Evolutionary conservation across 2,329 filamentous ascomycete species (phyloP), one percentile per base, ranked within the genome.

Genomic region (Neonectria hederae): DNA sequence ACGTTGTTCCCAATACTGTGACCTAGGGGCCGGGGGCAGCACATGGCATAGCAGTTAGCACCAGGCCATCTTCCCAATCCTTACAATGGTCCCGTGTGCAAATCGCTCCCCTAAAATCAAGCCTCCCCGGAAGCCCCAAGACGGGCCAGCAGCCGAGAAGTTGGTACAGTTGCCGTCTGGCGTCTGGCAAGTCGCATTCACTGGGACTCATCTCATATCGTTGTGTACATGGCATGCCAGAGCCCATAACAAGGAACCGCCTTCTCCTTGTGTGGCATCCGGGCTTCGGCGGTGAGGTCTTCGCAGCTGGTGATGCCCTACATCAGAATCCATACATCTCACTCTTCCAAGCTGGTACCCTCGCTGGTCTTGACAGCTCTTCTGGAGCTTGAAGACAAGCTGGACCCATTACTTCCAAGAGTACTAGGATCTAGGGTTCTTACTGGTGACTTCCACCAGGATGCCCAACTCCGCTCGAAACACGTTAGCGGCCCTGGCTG

Each of bases 401-500:
- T 71, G 65, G 65, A 61, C 59, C 54, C 53, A 57, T 69, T 63
- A 48, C 67, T 62, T 56, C 42, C 40, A 54, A 62, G 65, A 59
- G 54, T 58, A 65, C 72, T 55, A 61, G 72, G 72, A 67, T 74
- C 71, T 59, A 58, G 72, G 72, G 64, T 72, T 65, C 63, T 69
- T 55, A 57, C 65, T 72, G 64, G 72, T 66, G 71, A 73, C 69
- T 64, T 74, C 64, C 72, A 67, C 71, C 64, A 73, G 72, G 72
- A 75, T 73, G 70, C 67, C 76, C 72, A 72, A 75, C 78, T 78
- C 74, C 70, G 75, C 76, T 78, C 76, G 76, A 79, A 79, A 80
- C 78, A 78, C 76, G 74, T 79, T 80, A 79, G 78, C 74, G 77
- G 72, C 75, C 74, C 74, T 77, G 74, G 76, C 74, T 80, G 77